phyloP scores from a whole-genome alignment of 2,329 filamentous ascomycete genomes.

The Aspergillus chevalieri region DNA sequence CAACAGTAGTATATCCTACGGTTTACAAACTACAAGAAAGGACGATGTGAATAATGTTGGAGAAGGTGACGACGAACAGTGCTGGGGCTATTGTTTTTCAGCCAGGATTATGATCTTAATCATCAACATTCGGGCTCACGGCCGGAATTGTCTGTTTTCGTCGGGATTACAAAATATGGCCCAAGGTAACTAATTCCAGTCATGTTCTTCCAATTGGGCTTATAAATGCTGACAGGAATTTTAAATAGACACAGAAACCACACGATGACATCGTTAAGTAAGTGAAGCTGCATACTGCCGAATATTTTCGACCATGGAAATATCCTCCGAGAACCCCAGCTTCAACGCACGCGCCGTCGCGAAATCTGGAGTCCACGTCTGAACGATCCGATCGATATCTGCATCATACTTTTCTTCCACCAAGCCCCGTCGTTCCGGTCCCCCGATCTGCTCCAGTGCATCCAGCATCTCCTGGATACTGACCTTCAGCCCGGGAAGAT shows the following conservation, averaged over 20 bases:
- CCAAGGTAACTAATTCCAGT: conserved; percentile 1
- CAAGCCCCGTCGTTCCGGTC: conserved; percentile 48
- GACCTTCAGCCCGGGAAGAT: conserved; percentile 51
- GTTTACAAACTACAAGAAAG: background rate
- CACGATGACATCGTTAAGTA: conserved; percentile 4
- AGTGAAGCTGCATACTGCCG: conserved; percentile 31
- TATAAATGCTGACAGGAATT: too few species aligned
- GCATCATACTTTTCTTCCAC: conserved; percentile 52
- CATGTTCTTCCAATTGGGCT: background rate
- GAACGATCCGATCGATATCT: conserved; percentile 51
- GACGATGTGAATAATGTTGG: background rate
- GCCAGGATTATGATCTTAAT: too few species aligned
- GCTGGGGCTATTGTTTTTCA: too few species aligned
- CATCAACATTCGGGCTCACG: too few species aligned
- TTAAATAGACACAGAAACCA: too few species aligned
- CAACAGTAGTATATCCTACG: background rate
- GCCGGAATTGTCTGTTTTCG: too few species aligned
- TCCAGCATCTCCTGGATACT: conserved; percentile 58
- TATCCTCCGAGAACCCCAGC: conserved; percentile 42
- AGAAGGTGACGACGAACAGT: too few species aligned
- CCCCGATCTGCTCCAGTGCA: conserved; percentile 51
- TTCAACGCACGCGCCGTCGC: conserved; percentile 49
- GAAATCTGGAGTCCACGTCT: conserved; percentile 56
- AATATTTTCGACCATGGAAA: conserved; percentile 37
- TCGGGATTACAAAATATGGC: too few species aligned